These are phyloP conservation scores for Echites panduratus DNA, from an alignment of 257 asterid species.

Conservation along the genomic window DNA sequence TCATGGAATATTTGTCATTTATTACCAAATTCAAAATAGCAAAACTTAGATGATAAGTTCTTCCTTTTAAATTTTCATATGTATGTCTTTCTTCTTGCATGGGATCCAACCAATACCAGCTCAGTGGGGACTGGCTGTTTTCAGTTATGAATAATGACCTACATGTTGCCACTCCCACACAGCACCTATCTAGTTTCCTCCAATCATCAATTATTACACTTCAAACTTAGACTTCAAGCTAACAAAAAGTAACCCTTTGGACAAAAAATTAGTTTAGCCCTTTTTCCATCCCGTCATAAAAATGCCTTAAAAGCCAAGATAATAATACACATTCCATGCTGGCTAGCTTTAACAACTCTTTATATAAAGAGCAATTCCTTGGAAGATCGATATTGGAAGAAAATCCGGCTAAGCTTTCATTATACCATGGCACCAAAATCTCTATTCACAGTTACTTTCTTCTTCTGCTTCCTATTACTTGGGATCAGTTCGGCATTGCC, in stretches of 20 bases:
- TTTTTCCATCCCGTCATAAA: not conserved
- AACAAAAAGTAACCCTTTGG: not conserved
- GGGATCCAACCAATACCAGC: not conserved
- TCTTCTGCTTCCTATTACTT: constrained; percentile 12
- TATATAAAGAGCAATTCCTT: not conserved
- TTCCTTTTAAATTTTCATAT: no score
- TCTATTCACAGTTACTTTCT: constrained; percentile 2
- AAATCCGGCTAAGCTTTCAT: no score
- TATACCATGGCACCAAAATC: constrained; percentile 12
- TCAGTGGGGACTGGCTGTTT: not conserved
- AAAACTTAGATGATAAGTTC: no score
- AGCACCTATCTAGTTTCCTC: not conserved
- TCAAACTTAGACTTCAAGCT: constrained; percentile 26
- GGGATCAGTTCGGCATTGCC: not conserved
- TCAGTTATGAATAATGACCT: not conserved
- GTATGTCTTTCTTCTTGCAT: not conserved
- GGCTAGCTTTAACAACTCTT: not conserved
- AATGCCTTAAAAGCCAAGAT: constrained; percentile 20
- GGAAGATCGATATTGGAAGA: no score
- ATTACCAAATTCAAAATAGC: no score
- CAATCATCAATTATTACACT: constrained; percentile 6
- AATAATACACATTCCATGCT: no score
- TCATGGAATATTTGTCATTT: no score
- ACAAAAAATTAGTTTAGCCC: not conserved
- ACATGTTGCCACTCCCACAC: not conserved